Evolutionary conservation across 1,284 basidiomycete genomes (phyloP), one percentile per base, ranked within the genome.

Genomic region (Malassezia nana): DNA sequence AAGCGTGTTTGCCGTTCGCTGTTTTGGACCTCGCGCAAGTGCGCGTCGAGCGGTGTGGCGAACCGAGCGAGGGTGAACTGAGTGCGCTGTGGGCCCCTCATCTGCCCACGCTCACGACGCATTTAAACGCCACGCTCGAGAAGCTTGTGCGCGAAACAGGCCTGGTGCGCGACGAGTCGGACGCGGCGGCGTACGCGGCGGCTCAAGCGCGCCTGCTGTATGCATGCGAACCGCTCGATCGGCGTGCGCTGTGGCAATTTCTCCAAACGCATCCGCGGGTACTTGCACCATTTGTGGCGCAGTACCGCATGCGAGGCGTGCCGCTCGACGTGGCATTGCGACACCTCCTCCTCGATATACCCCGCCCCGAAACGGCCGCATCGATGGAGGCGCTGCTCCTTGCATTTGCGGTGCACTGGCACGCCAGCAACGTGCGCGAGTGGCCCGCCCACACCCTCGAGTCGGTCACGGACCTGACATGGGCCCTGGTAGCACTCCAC

Each of bases 261-360:
- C 79, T 99, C 4, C 81, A 83, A 0, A 78, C 82, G 29, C 84
- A 86, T 51, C 84, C 84, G 64, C 76, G 80, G 25, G 81, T 89
- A 24, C 77, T 95, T 50, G 84, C 83, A 64, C 81, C 84, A 7
- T 99, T 86, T 74, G 78, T 96, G 49, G 87, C 88, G 65, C 82
- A 81, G 53, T 94, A 96, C 76, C 83, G 86, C 15, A 86, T 94
- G 67, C 77, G 79, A 0, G 84, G 86, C 2, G 78, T 94, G 39
- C 80, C 86, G 57, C 82, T 96, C 60, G 90, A 96, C 76, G 84
- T 84, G 54, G 89, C 90, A 4, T 78, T 98, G 51, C 82, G 94
- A 33, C 81, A 85, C 45, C 89, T 96, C 77, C 76, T 96, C 52
- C 81, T 89, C 6, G 66, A 65, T 38, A n/a, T 66, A 83, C 89